Evolutionary conservation across 2,329 filamentous ascomycete species (phyloP), one percentile per base, ranked within the genome.

Genomic region (Emmonsiellopsis sp.): DNA sequence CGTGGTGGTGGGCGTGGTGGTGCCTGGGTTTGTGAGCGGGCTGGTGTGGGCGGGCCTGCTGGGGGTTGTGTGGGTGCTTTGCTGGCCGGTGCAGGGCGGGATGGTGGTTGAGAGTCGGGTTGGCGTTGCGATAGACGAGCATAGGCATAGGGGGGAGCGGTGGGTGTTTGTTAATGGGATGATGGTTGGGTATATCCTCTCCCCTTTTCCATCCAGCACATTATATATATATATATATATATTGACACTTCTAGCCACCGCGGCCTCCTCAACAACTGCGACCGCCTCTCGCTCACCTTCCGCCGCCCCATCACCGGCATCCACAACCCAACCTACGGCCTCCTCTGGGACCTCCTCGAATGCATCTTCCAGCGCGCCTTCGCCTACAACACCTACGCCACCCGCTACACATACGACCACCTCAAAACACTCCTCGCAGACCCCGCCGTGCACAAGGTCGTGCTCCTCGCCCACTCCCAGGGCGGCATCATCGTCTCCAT

Each of bases 281-380:
- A 91, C 65, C 79, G 85, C 1, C 72, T 92, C 4, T 82, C 86
- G 0, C 68, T 83, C 46, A 89, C 84, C 0, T 92, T 92, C 64
- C 80, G 82, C 37, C 80, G 87, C 1, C 84, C 81, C 0, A 71
- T 92, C 4, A 74, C 82, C 0, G 87, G 87, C 31, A 81, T 92
- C 10, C 88, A 91, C 61, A 92, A 91, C 64, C 78, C 77, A 56
- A 92, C 86, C 58, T 82, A 74, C 1, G 88, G 88, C 2, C 79
- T 91, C 47, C 65, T 91, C 13, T 88, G 90, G 58, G 88, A 93
- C 60, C 73, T 91, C 1, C 67, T 91, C 31, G 84, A 93, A 68
- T 91, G 87, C 60, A 72, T 93, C 9, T 74, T 92, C 56, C 87
- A 93, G 66, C 81, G 88, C 42, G 85, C 85, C 65, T 83, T 90